These are phyloP conservation scores for Paraurostyla sp. DNA, from an alignment of 73 alveolate genomes.

Conservation along the genomic window DNA sequence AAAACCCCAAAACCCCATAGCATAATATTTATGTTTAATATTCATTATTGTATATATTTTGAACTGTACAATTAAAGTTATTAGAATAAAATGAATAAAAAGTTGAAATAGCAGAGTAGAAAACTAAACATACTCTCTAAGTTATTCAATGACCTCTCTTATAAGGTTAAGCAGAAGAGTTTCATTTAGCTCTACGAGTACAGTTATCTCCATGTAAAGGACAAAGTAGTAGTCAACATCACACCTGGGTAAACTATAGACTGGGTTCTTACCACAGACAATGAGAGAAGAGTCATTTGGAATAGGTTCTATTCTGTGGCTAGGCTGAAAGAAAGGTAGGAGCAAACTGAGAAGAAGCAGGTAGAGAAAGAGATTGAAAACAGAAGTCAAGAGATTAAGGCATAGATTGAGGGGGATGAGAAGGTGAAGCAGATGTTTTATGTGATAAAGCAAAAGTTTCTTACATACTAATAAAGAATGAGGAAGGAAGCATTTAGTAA, in stretches of 20 bases:
- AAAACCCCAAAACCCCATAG: no score
- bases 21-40: no score
- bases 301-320: no score
- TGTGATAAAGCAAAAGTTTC: conserved; percentile 12
- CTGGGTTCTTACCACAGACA: no score
- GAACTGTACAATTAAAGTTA: background rate
- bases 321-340: background rate
- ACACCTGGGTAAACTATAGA: no score
- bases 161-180: background rate
- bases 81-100: conserved; percentile 12
- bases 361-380: background rate
- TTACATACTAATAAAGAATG: conserved; percentile 17
- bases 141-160: background rate
- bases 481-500: background rate
- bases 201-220: background rate
- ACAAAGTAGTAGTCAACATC: no score
- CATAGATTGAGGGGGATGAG: background rate
- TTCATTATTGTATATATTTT: background rate
- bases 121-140: background rate
- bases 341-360: background rate
- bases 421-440: conserved; percentile 4
- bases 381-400: background rate
- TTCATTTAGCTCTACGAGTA: background rate
- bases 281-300: no score
- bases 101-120: background rate